Conservation (phyloP, 169 alveolate species). For the Sarcocystis neurona region DNA sequence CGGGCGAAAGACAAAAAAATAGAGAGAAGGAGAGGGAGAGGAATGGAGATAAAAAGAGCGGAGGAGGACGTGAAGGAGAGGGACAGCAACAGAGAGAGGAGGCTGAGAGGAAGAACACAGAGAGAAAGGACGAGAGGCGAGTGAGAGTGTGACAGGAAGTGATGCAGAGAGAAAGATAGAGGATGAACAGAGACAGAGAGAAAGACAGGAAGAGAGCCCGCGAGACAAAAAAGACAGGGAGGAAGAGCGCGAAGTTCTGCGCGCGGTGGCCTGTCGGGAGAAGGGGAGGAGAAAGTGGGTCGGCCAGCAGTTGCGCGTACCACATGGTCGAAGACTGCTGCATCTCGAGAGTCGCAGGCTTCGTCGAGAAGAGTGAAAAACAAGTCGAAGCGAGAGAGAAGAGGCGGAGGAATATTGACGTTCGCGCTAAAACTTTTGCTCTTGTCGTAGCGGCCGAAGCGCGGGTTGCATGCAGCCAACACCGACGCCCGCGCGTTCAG, state of each 20-base stretch:
- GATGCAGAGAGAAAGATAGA: neutral
- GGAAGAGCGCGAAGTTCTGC: neutral
- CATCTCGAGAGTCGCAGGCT: constrained; percentile 49
- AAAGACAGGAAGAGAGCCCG: neutral
- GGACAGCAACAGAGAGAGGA: too few relatives aligned
- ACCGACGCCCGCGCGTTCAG: constrained; percentile 98
- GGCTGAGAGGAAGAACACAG: too few relatives aligned
- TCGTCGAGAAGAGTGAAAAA: constrained; percentile 95
- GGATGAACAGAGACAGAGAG: neutral
- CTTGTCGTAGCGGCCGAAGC: constrained; percentile 95
- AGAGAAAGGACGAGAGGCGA: too few relatives aligned
- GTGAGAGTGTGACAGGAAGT: too few relatives aligned
- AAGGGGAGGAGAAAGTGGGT: neutral
- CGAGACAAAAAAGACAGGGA: neutral
- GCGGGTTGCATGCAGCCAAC: constrained; percentile 99
- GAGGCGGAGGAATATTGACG: constrained; percentile 99
- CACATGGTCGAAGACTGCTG: constrained; percentile 46
- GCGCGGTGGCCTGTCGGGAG: too few relatives aligned
- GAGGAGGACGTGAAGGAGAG: too few relatives aligned
- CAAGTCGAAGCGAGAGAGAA: constrained; percentile 98
- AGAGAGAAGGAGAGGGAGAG: too few relatives aligned
- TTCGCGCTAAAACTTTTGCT: constrained; percentile 96
- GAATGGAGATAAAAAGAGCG: too few relatives aligned
- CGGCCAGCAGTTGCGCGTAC: neutral
- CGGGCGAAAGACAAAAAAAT: too few relatives aligned